phyloP scores from a whole-genome alignment of 441 rosid species.

The Brassica hybrid region DNA sequence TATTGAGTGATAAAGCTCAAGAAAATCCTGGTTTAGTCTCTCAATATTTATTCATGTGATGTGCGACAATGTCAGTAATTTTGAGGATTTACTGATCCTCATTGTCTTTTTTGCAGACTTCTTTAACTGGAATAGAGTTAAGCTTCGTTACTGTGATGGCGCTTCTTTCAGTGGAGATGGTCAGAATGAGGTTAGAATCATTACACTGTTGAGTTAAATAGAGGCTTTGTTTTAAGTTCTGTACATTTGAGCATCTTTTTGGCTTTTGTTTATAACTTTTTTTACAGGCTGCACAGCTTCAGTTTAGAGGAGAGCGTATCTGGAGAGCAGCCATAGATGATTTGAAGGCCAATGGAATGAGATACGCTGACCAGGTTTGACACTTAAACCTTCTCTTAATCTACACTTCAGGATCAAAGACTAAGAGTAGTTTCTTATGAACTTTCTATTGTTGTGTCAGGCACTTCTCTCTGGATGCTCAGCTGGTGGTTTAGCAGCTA shows the following conservation, averaged over 20 bases:
- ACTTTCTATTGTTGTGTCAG: slow-evolving; percentile 44
- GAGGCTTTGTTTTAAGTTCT: no score
- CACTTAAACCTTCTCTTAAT: slow-evolving; percentile 6
- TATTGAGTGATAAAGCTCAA: slow-evolving; percentile 81
- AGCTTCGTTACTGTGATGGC: slow-evolving; percentile 95
- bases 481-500: slow-evolving; percentile 89
- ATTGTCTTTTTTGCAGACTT: slow-evolving; percentile 61
- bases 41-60: slow-evolving; percentile 1
- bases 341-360: slow-evolving; percentile 64
- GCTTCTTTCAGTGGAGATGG: slow-evolving; percentile 91
- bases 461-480: slow-evolving; percentile 94
- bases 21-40: slow-evolving; percentile 74
- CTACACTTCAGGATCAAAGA: neutral
- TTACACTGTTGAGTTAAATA: neutral
- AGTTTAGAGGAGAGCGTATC: slow-evolving; percentile 64
- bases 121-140: slow-evolving; percentile 95
- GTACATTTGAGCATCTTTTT: no score
- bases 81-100: neutral
- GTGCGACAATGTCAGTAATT: neutral
- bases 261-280: no score
- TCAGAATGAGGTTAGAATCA: slow-evolving; percentile 61
- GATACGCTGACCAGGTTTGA: slow-evolving; percentile 59
- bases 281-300: slow-evolving; percentile 49
- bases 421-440: neutral
- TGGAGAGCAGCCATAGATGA: slow-evolving; percentile 71